These are phyloP conservation scores for Miscanthus sacchariflorus DNA, from an alignment of 202 grass and related monocot species.

Conservation along the genomic window DNA sequence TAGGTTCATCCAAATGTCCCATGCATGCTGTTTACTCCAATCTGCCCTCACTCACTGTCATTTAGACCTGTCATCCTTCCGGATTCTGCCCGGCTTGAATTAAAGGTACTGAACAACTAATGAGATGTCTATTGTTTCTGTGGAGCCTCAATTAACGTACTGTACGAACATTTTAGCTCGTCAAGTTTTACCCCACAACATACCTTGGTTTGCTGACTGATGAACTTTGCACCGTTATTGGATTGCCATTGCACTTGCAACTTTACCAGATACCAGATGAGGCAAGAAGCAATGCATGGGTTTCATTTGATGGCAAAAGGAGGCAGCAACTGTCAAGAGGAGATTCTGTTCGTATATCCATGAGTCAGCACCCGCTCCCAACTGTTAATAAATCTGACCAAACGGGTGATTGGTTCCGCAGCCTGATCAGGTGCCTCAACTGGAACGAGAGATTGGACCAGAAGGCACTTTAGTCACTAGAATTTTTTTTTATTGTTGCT, in stretches of 20 bases:
- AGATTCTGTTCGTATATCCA: slow-evolving; percentile 87
- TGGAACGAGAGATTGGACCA: slow-evolving; percentile 97
- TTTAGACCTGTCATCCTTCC: slow-evolving; percentile 99
- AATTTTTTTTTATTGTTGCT: neutral
- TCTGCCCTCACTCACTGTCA: slow-evolving; percentile 96
- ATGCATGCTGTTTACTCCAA: slow-evolving; percentile 99
- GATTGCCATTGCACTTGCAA: slow-evolving; percentile 29
- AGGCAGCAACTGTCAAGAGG: slow-evolving; percentile 91
- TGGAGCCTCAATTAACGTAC: neutral
- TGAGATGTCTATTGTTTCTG: slow-evolving; percentile 4
- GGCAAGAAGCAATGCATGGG: slow-evolving; percentile 93
- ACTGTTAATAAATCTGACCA: slow-evolving; percentile 99
- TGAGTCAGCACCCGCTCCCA: slow-evolving; percentile 91
- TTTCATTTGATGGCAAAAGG: slow-evolving; percentile 94
- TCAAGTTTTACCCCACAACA: neutral
- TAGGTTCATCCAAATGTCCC: slow-evolving; percentile 99
- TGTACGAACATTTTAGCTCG: neutral
- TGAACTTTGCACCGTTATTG: slow-evolving; percentile 11
- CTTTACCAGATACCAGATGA: slow-evolving; percentile 78
- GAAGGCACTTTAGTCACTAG: slow-evolving; percentile 71
- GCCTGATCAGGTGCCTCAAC: slow-evolving; percentile 94
- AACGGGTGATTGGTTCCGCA: slow-evolving; percentile 95
- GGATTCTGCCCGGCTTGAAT: slow-evolving; percentile 83
- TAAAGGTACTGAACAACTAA: slow-evolving; percentile 69
- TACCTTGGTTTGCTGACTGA: slow-evolving; percentile 20